A percentile compares a stretch with the other conserved stretches of the same genome.
phyloP scores from a whole-genome alignment of 1,284 basidiomycete genomes.

The Ganoderma lingzhi region DNA sequence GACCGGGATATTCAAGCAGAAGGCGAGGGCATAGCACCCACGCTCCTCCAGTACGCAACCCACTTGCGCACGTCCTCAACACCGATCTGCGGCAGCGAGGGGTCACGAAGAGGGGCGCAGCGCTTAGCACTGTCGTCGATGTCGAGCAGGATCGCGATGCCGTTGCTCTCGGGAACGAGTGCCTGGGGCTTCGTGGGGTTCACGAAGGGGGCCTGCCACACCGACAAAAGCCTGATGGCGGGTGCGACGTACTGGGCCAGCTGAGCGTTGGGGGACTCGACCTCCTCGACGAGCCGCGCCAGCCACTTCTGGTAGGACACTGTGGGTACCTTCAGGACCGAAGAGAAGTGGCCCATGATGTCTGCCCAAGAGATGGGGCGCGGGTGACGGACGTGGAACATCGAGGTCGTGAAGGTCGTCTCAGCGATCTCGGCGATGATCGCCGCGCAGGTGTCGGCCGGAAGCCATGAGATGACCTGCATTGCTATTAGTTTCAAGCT shows the following conservation, averaged over 20 bases:
- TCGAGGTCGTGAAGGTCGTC: conserved; percentile 21
- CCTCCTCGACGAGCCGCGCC: conserved; percentile 23
- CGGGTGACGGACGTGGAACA: conserved; percentile 33
- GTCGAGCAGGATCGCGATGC: conserved; percentile 6
- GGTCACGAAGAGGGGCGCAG: neutral
- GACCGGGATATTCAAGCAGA: neutral
- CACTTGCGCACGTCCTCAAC: conserved; percentile 3
- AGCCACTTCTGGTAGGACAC: conserved; percentile 30
- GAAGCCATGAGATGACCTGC: conserved; percentile 34
- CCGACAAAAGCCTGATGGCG: neutral
- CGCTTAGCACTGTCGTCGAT: conserved; percentile 5
- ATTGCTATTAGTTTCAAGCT: neutral
- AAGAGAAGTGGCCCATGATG: conserved; percentile 22
- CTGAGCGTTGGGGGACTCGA: conserved; percentile 7
- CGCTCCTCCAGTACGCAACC: conserved; percentile 11
- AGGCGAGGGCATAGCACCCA: conserved; percentile 3
- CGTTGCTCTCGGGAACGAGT: conserved; percentile 5
- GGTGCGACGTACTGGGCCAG: conserved; percentile 1
- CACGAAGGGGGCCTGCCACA: neutral
- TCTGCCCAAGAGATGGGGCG: conserved; percentile 28
- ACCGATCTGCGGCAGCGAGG: conserved; percentile 7
- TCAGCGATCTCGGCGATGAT: conserved; percentile 32
- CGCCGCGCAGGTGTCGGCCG: conserved; percentile 30
- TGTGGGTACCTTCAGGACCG: conserved; percentile 21
- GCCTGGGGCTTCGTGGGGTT: conserved; percentile 1